A percentile compares a stretch with the other conserved stretches of the same genome.
Conservation (phyloP, 768 basidiomycete species). For the Boletales sp. region DNA sequence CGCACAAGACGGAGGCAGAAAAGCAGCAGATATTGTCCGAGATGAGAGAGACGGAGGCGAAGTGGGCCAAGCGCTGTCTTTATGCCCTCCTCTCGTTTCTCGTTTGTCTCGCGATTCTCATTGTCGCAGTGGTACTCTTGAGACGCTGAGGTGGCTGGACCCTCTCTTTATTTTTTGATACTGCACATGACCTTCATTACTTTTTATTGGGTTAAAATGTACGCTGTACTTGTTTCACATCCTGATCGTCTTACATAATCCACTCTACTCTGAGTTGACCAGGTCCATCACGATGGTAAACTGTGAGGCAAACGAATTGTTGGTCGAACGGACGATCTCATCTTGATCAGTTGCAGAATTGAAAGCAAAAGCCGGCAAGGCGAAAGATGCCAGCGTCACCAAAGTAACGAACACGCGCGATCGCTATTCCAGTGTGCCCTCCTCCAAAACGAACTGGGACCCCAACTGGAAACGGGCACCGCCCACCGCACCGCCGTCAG, state of each 20-base stretch:
- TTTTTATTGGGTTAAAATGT: conserved; percentile 7
- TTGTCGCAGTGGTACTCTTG: conserved; percentile 19
- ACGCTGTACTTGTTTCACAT: conserved; percentile 1
- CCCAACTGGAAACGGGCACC: conserved; percentile 44
- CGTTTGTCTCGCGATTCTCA: conserved; percentile 33
- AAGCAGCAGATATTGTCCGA: conserved; percentile 42
- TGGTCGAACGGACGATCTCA: conserved; percentile 2
- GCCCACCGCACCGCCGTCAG: conserved; percentile 33
- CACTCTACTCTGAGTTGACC: too few relatives aligned
- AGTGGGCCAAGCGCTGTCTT: conserved; percentile 57
- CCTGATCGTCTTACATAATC: neutral
- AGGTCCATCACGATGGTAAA: conserved; percentile 23
- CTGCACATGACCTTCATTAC: neutral
- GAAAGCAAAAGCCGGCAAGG: conserved; percentile 60
- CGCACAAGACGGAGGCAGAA: conserved; percentile 53
- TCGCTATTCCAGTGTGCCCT: conserved; percentile 49
- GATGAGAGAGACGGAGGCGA: conserved; percentile 47
- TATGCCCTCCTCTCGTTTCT: conserved; percentile 48
- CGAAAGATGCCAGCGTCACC: conserved; percentile 52
- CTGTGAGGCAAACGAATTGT: conserved; percentile 20
- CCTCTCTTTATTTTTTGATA: neutral
- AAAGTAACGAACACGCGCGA: conserved; percentile 56
- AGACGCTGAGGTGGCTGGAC: conserved; percentile 18
- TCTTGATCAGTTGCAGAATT: conserved; percentile 53
- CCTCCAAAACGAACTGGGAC: conserved; percentile 65